Conservation (phyloP, 169 alveolate species). For the Cryptosporidium bovis region DNA sequence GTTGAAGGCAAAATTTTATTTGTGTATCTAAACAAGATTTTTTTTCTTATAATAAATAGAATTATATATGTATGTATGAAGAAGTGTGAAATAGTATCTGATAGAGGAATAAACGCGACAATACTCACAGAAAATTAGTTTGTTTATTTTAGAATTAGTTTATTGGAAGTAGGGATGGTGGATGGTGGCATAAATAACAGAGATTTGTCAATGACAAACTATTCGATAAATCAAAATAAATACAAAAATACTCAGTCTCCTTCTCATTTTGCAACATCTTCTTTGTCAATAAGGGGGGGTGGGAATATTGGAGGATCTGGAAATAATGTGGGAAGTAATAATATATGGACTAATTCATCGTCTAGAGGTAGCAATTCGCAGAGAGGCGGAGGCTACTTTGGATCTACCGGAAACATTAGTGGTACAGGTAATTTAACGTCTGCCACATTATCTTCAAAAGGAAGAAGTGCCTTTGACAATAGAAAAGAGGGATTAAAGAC, state of each 20-base stretch:
- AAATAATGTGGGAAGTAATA: not conserved
- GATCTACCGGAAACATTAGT: slow-evolving; percentile 2
- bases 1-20: no score
- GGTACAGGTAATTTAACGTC: not conserved
- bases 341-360: slow-evolving; percentile 21
- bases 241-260: slow-evolving; percentile 50
- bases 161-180: not conserved
- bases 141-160: no score
- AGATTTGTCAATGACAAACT: slow-evolving; percentile 22
- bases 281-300: slow-evolving; percentile 4
- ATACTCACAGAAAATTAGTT: no score
- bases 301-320: not conserved
- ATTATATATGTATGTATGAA: no score
- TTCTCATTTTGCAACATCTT: slow-evolving; percentile 65
- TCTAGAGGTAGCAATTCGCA: slow-evolving; percentile 51
- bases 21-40: no score
- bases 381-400: not conserved
- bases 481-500: slow-evolving; percentile 66
- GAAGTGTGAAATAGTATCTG: no score
- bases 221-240: not conserved
- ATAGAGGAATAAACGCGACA: no score
- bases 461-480: slow-evolving; percentile 31
- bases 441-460: slow-evolving; percentile 44
- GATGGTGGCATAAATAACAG: slow-evolving; percentile 26
- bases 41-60: no score